phyloP scores from a whole-genome alignment of 371 early-diverging fungal genomes.

The Smittium mucronatum region DNA sequence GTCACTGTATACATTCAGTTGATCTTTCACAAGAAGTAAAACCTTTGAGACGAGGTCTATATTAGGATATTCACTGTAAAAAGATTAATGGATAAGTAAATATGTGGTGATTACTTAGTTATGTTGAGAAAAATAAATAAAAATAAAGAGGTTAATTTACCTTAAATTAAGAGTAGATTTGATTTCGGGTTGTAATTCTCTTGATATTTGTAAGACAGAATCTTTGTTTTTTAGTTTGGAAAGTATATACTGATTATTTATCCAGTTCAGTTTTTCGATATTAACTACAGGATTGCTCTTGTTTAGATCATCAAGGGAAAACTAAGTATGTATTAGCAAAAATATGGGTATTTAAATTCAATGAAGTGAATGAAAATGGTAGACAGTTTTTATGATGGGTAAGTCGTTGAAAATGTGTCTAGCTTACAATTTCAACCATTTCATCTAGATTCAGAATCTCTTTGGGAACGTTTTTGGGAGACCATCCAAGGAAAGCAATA shows the following conservation, averaged over 20 bases:
- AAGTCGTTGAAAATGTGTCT: neutral
- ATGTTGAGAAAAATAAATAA: no score
- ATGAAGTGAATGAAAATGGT: no score
- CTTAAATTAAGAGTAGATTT: neutral
- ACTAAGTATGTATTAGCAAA: conserved; percentile 42
- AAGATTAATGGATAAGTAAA: neutral
- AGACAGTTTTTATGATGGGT: no score
- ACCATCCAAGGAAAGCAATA: conserved; percentile 79
- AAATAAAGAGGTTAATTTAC: no score
- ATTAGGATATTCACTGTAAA: neutral
- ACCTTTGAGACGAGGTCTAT: conserved; percentile 12
- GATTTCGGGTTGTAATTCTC: conserved; percentile 13
- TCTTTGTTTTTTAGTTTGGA: no score
- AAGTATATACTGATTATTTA: conserved; percentile 70
- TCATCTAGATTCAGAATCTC: conserved; percentile 53
- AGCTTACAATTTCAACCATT: conserved; percentile 45
- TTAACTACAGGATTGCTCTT: conserved; percentile 65
- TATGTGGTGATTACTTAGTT: no score
- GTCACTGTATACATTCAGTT: conserved; percentile 21
- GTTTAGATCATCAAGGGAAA: conserved; percentile 53
- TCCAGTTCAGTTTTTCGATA: conserved; percentile 64
- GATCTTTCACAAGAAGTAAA: conserved; percentile 19
- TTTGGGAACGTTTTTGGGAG: conserved; percentile 39
- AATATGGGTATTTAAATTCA: no score
- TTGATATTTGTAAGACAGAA: conserved; percentile 2